Base-by-base conservation (phyloP, 2,329 filamentous ascomycete species). In the Aspergillus intermedius region DNA sequence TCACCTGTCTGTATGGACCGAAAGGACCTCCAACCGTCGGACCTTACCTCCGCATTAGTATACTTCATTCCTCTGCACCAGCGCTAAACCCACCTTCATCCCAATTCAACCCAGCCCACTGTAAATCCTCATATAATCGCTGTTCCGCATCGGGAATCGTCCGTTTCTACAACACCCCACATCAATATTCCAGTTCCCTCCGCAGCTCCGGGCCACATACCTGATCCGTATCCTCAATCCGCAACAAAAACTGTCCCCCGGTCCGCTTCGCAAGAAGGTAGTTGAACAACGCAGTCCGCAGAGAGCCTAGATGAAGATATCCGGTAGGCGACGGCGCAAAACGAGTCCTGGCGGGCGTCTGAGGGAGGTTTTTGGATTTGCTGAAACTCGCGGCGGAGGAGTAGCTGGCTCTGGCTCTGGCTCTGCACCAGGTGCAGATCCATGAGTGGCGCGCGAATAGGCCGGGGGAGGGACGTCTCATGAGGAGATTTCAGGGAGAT, bases 281-380 rank as follows among this genome's bases (percentile, higher is more conserved):
- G 62, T 95, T 97, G 74, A 90, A 97, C n/a, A 98, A 71, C 0
- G 94, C 94, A 0, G 93, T 98, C 50, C 93, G 79, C 32, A 98
- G 70, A 0, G 91, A 95, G 3, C 93, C 93, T 10, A 98, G 76
- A 69, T 98, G 93, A 21, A 98, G 77, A 60, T 91, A 91, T 1
- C 93, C 93, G 0, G 93, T 98, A 0, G 93, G 93, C 1, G 93
- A 97, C 0, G 93, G 93, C 1, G 94, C 93, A 69, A 98, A 98
- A 42, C 93, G 84, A 15, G 93, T 88, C 66, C 88, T 77, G 50
- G 82, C 82, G 42, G 87, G 86, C 5, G 64, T 69, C 23, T 73
- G 70, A 23, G 82, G 72, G 42, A 71, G 65, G 54, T 64, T 61
- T 49, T 61, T 68, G 49, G 57, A 53, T 55, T 65, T 68, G 53